Base-by-base conservation (phyloP, 73 alveolate genomes). In the Paramecium octaurelia region DNA sequence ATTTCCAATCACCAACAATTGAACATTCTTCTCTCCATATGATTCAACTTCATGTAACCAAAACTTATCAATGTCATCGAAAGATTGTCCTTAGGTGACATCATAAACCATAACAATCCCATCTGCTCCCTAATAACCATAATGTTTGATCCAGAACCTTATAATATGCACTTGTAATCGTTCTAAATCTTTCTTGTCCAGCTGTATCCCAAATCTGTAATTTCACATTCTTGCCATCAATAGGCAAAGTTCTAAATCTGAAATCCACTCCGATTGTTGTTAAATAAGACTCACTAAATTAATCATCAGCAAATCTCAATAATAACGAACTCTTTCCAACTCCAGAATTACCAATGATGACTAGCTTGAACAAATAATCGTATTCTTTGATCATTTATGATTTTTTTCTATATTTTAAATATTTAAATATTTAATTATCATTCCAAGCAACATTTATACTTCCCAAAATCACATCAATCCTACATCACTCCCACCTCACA, bases 151-250 rank as follows among this genome's bases (percentile, higher is more conserved):
- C 3, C 20, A 38, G 5, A 16, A 80, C 91, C 27, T 89, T 89
- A 36, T 93, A 92, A 46, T 68, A 71, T 86, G 97, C 97, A 58
- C 95, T 94, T 58, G 95, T 94, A 50, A 97, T 94, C 18, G 98
- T 95, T 60, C 98, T 95, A 92, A 97, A 97, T 90, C 99, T 89
- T 95, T 97, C 99, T 92, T 97, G 96, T 14, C 99, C 99, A 18
- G 99, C 99, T 1, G 99, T 98, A 88, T 98, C 99, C 99, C 99
- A 98, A 75, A 98, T 96, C 92, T 98, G 95, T 38, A 98, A 93
- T 95, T 97, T 97, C 43, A 94, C 95, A 54, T 59, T 85, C 77
- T 86, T 77, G 43, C 92, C 71, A 57, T 91, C 92, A 24, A 92
- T 76, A 11, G 90, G 58, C 10, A 93, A 24, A 23, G 95, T 70